Percentiles rank a stretch among this genome's conserved stretches.
These are phyloP conservation scores for Collariella sp. DNA, from an alignment of 495 filamentous ascomycete genomes.

Conservation along the genomic window DNA sequence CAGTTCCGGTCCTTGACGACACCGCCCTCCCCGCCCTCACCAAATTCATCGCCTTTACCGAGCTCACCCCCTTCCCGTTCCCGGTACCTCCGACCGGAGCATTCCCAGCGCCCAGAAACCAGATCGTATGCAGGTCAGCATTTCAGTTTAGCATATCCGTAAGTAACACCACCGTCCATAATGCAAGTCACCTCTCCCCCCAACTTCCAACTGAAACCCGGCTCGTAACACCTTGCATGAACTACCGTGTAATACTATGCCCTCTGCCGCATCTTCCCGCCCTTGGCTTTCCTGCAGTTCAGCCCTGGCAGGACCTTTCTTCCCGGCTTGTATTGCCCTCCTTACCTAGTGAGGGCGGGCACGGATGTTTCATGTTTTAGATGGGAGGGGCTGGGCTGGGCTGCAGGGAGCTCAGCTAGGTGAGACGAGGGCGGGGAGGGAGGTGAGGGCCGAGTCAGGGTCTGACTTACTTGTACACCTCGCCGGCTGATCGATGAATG, in stretches of 20 bases:
- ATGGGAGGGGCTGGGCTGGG: background rate
- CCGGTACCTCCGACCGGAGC: background rate
- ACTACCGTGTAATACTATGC: background rate
- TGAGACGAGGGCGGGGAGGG: background rate
- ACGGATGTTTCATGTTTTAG: slow-evolving; percentile 19
- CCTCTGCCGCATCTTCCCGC: background rate
- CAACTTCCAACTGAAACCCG: slow-evolving; percentile 6
- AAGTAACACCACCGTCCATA: background rate
- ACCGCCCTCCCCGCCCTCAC: too few species aligned
- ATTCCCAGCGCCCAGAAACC: background rate
- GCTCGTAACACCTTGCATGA: slow-evolving; percentile 5
- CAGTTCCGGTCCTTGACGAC: too few species aligned
- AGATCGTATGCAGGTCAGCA: background rate
- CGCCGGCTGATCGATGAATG: too few species aligned
- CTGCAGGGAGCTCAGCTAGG: background rate
- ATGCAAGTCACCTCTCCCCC: background rate
- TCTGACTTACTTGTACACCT: too few species aligned
- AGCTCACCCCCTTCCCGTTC: too few species aligned
- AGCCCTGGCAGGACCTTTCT: background rate
- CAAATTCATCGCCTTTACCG: too few species aligned
- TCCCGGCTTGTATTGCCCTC: too few species aligned
- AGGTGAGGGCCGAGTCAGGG: too few species aligned
- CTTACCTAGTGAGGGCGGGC: too few species aligned
- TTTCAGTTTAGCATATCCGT: background rate
- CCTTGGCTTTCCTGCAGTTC: background rate